phyloP scores from a whole-genome alignment of 768 basidiomycete genomes.

The Leccinum subgranulosum region DNA sequence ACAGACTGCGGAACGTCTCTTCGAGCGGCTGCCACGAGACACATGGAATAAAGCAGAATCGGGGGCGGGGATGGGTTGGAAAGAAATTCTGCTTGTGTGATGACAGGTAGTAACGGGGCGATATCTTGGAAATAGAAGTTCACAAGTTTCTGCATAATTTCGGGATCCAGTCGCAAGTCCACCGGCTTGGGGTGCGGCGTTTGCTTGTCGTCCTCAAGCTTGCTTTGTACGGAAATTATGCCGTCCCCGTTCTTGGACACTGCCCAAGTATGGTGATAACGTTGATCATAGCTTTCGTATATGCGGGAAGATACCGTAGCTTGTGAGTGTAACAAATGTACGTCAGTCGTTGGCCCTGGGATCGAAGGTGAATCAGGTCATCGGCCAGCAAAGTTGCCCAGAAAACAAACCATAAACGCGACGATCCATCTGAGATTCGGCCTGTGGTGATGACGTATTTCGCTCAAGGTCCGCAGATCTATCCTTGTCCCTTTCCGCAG shows the following conservation, averaged over 20 bases:
- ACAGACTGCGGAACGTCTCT: slow-evolving; percentile 79
- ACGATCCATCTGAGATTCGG: slow-evolving; percentile 52
- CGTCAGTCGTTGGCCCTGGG: slow-evolving; percentile 82
- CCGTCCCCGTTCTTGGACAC: slow-evolving; percentile 83
- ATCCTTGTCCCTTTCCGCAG: slow-evolving; percentile 37
- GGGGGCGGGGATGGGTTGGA: slow-evolving; percentile 69
- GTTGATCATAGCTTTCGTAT: slow-evolving; percentile 84
- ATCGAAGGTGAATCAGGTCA: slow-evolving; percentile 31
- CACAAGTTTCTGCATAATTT: slow-evolving; percentile 75
- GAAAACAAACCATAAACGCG: slow-evolving; percentile 56
- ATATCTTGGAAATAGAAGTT: slow-evolving; percentile 92
- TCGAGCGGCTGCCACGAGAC: slow-evolving; percentile 84
- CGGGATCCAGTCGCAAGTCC: slow-evolving; percentile 73
- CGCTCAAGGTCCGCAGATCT: slow-evolving; percentile 26
- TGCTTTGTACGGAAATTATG: slow-evolving; percentile 76
- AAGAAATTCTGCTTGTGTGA: slow-evolving; percentile 87
- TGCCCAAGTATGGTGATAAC: slow-evolving; percentile 87
- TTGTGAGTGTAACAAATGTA: slow-evolving; percentile 88
- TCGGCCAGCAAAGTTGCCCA: slow-evolving; percentile 7
- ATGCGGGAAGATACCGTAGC: slow-evolving; percentile 79
- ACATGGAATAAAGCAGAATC: slow-evolving; percentile 89
- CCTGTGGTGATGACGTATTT: slow-evolving; percentile 43
- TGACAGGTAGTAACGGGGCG: slow-evolving; percentile 83
- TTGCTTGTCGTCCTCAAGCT: slow-evolving; percentile 53
- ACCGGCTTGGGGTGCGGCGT: slow-evolving; percentile 55